Conservation (phyloP, 495 filamentous ascomycete species). For the Podospora bellae-mahoneyi region DNA sequence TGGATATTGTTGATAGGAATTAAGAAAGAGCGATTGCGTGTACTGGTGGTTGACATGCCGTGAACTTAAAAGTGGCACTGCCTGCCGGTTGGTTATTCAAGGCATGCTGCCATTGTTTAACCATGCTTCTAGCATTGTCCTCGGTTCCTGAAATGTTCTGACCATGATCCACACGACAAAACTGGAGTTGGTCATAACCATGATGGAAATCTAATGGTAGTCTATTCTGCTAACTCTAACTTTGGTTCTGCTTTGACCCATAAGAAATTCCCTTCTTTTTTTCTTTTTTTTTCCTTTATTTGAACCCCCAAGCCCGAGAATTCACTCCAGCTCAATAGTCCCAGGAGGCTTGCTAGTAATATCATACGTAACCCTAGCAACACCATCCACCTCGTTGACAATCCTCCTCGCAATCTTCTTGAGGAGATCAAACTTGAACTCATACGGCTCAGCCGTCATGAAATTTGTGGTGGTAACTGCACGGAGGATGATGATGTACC, state of each 20-base stretch:
- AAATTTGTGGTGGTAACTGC: constrained; percentile 75
- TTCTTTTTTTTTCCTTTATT: neutral
- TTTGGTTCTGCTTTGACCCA: neutral
- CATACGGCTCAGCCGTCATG: constrained; percentile 68
- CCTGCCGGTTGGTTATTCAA: too few relatives aligned
- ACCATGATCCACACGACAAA: too few relatives aligned
- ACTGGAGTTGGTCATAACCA: too few relatives aligned
- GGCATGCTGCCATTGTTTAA: too few relatives aligned
- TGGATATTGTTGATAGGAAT: too few relatives aligned
- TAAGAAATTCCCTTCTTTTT: neutral
- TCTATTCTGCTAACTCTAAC: neutral
- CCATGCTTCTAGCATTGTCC: too few relatives aligned
- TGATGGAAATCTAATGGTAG: neutral
- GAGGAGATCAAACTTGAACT: constrained; percentile 66
- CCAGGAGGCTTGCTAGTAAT: constrained; percentile 79
- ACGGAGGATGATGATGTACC: constrained; percentile 51
- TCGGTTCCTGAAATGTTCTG: neutral
- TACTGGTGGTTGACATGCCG: neutral
- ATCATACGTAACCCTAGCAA: constrained; percentile 48
- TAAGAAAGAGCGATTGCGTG: neutral
- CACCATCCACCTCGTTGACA: constrained; percentile 74
- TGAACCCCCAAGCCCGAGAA: neutral
- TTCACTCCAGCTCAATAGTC: constrained; percentile 24
- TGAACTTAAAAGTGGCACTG: neutral
- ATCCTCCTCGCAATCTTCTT: constrained; percentile 67